Base-by-base conservation (phyloP, 2,329 filamentous ascomycete species). In the Clarireedia homoeocarpa region DNA sequence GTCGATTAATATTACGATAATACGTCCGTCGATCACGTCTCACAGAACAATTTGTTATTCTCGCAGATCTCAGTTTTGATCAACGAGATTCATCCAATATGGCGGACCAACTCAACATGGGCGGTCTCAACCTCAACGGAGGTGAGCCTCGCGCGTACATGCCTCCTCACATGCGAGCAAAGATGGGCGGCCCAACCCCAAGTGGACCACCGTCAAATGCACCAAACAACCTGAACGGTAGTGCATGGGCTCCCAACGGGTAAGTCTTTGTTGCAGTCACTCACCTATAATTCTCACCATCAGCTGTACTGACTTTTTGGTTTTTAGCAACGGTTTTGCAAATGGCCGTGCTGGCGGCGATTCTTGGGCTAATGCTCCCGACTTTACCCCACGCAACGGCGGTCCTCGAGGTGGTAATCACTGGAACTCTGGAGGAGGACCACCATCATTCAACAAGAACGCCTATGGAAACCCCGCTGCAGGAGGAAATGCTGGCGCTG, bases 91-190 rank as follows among this genome's bases (percentile, higher is more conserved):
- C 50, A 66, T 67, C 67, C 75, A 85, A 73, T 70, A 91, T 91
- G 87, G 87, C 87, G 72, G 86, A 89, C 69, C 85, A 91, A 78
- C 81, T 94, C 68, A 89, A 90, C 78, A 91, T 92, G 82, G 81
- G 79, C 71, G 83, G 84, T 71, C 78, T 92, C 68, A 85, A 76
- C 73, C 77, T 92, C 62, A 64, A 62, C 38, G 83, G 74, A 62
- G 72, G 73, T 66, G 74, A 77, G 66, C 71, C 75, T 65, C 85
- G 86, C 68, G 88, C 88, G 56, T 94, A 94, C 78, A 91, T 94
- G 64, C 89, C 89, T 63, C 89, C 89, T 73, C 89, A 94, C 74
- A 84, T 91, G 79, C 85, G 89, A 70, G 76, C 75, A 66, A 81
- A 81, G 71, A 72, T 75, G 66, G 72, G 71, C 57, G 68, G 62